Base-by-base conservation (phyloP, 2,329 filamentous ascomycete genomes). In the Penicillium occitanis region DNA sequence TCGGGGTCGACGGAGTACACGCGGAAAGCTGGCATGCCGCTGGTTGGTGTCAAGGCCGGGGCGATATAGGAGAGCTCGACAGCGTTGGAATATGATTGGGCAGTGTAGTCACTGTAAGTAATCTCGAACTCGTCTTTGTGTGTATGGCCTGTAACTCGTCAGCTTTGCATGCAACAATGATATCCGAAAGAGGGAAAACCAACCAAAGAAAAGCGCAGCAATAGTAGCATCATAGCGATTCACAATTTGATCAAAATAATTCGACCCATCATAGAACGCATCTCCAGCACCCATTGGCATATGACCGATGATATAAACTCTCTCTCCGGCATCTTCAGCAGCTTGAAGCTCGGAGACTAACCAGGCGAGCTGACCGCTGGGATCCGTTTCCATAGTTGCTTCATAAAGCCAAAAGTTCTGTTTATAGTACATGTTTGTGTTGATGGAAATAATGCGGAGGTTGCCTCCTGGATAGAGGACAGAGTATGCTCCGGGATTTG, bases 291-390 rank as follows among this genome's bases (percentile, higher is more conserved):
- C 85, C 61, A 82, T 74, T 0, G 85, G 81, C 80, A 86, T 85
- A 70, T 88, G 86, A 5, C 83, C 85, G 17, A 87, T 81, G 61
- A 88, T 78, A 74, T 83, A 87, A 6, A 85, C 86, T 17, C 82
- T 79, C 72, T 87, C 81, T 14, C 80, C 80, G 0, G 79, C 78
- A 64, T 77, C 76, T 70, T 88, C 85, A 5, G 85, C 84, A 2
- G 77, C 77, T 60, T 84, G 80, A 0, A 88, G 81, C 71, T 87
- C 82, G 5, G 70, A 67, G 1, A 85, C 80, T 4, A 88, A 75
- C 83, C 85, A 87, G 13, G 78, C 76, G 6, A 87, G 76, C 72
- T 86, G 81, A 8, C 79, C 79, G 70, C 80, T 82, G 1, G 84
- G 85, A 70, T 87, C 85, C 4, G 73, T 74, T 64, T 82, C 74